phyloP scores from a whole-genome alignment of 2,329 filamentous ascomycete species.

The Botrytis tulipae region DNA sequence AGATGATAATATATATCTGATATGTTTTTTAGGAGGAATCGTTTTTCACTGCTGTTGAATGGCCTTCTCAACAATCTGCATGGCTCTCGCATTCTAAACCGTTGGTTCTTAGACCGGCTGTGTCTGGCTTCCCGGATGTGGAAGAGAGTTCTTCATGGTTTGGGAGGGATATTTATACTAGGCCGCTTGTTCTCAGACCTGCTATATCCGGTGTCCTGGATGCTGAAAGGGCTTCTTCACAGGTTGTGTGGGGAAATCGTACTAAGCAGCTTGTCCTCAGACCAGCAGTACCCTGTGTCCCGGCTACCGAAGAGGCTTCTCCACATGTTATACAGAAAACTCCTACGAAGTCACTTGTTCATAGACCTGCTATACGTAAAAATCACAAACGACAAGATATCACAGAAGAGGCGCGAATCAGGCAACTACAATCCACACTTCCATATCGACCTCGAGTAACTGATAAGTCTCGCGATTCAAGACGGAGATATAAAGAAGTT shows the following conservation, averaged over 20 bases:
- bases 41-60: neutral
- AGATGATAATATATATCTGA: neutral
- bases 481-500: neutral
- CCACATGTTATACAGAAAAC: rapidly evolving
- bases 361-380: neutral
- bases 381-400: rapidly evolving
- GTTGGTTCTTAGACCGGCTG: neutral
- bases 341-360: neutral
- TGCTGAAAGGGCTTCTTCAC: neutral
- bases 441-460: neutral
- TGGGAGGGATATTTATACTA: neutral
- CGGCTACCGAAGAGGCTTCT: too few species aligned
- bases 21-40: neutral
- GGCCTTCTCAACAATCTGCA: neutral
- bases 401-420: neutral
- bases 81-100: neutral
- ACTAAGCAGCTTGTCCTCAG: neutral
- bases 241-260: rapidly evolving
- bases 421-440: neutral
- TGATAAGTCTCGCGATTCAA: neutral
- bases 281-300: too few species aligned
- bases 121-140: neutral
- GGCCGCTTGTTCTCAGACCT: neutral
- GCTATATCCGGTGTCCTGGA: neutral
- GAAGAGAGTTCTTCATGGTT: neutral